Percentiles rank a stretch among this genome's conserved stretches.
These are phyloP conservation scores for Shiraia sp. DNA, from an alignment of 2,329 filamentous ascomycete species.

Conservation along the genomic window DNA sequence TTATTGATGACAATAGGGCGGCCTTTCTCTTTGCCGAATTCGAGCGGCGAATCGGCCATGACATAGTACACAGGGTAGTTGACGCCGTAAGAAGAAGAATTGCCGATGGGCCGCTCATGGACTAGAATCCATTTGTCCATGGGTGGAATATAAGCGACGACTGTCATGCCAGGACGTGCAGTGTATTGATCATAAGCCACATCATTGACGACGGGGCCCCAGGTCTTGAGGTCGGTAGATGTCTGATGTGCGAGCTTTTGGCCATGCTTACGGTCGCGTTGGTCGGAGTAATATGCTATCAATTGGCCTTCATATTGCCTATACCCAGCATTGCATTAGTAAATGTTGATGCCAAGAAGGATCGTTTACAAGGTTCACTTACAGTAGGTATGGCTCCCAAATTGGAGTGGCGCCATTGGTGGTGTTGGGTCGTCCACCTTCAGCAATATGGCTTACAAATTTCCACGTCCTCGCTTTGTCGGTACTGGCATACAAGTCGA, in stretches of 20 bases:
- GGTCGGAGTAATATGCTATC: constrained; percentile 29
- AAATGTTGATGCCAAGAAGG: background rate
- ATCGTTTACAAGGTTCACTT: background rate
- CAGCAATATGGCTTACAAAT: constrained; percentile 26
- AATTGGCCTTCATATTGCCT: constrained; percentile 23
- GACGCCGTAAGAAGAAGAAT: constrained; percentile 14
- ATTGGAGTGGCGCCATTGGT: constrained; percentile 26
- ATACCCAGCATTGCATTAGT: background rate
- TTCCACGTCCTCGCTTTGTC: constrained; percentile 24
- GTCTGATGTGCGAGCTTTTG: constrained; percentile 31
- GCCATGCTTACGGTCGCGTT: constrained; percentile 26
- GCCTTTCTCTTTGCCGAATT: constrained; percentile 17
- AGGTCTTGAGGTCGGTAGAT: constrained; percentile 20
- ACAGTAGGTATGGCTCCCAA: constrained; percentile 30
- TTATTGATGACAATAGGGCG: constrained; percentile 22
- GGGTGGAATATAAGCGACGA: constrained; percentile 21
- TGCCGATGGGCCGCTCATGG: constrained; percentile 23
- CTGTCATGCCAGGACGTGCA: constrained; percentile 28
- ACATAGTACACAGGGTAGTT: constrained; percentile 30
- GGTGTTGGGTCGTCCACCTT: constrained; percentile 19
- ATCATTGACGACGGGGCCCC: constrained; percentile 26
- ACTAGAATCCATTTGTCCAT: constrained; percentile 27
- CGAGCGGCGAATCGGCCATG: constrained; percentile 19
- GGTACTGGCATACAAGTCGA: constrained; percentile 27
- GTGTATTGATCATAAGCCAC: constrained; percentile 21